These are phyloP conservation scores for Capsella rubella DNA, from an alignment of 441 rosid genomes.

Conservation along the genomic window DNA sequence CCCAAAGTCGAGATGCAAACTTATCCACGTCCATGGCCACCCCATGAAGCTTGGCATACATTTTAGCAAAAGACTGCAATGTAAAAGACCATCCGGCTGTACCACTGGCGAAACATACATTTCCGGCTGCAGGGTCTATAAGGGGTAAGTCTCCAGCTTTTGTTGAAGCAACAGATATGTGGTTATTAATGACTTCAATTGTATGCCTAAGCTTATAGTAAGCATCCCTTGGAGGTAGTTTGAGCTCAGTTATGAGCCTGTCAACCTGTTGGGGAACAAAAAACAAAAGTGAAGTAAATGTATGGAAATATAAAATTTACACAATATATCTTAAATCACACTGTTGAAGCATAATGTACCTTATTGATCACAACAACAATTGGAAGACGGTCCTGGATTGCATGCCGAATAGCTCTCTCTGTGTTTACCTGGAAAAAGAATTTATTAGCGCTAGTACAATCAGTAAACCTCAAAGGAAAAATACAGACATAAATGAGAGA, in stretches of 20 bases:
- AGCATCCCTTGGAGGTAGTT: conserved; percentile 96
- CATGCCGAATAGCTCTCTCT: conserved; percentile 97
- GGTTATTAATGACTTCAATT: conserved; percentile 88
- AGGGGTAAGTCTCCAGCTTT: conserved; percentile 85
- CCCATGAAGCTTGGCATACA: conserved; percentile 92
- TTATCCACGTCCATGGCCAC: conserved; percentile 87
- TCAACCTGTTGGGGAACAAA: conserved; percentile 68
- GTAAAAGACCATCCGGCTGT: conserved; percentile 98
- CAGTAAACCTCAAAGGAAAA: conserved; percentile 8
- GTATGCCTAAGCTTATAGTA: conserved; percentile 97
- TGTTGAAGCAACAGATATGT: conserved; percentile 83
- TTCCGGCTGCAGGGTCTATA: conserved; percentile 93
- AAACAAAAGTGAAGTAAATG: conserved; percentile 19
- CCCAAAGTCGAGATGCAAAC: conserved; percentile 95
- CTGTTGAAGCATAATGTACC: conserved; percentile 49
- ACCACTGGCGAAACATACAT: conserved; percentile 96
- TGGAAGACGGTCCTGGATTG: conserved; percentile 91
- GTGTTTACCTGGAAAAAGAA: conserved; percentile 71
- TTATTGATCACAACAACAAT: conserved; percentile 95
- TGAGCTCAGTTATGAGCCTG: conserved; percentile 91
- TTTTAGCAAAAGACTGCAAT: conserved; percentile 92
- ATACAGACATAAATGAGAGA: conserved; percentile 14
- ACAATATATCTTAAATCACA: conserved; percentile 51
- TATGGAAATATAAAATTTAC: conserved; percentile 20
- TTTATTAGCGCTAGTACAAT: conserved; percentile 4